Percentiles rank a stretch among this genome's conserved stretches.
Evolutionary conservation across 2,329 filamentous ascomycete genomes (phyloP).

Genomic region (Fusarium poae): DNA sequence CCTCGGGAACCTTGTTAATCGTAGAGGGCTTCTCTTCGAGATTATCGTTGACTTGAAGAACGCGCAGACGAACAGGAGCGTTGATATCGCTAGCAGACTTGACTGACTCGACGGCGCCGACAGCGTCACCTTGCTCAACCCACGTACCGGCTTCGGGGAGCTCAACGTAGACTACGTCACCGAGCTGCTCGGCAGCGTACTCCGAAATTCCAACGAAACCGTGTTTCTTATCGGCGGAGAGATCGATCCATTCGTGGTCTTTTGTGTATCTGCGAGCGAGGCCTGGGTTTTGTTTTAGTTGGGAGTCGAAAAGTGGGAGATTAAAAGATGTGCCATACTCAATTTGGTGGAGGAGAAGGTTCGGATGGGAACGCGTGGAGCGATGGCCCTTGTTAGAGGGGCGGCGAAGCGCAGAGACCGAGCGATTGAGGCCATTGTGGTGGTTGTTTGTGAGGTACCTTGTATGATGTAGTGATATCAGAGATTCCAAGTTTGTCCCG

Average conservation of each 20-base stretch:
- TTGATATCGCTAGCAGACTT: constrained; percentile 99
- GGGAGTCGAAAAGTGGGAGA: background rate
- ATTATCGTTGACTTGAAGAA: constrained; percentile 78
- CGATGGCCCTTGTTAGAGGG: constrained; percentile 58
- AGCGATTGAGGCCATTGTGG: constrained; percentile 72
- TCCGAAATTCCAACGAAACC: constrained; percentile 87
- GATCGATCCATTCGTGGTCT: constrained; percentile 98
- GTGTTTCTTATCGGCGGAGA: constrained; percentile 83
- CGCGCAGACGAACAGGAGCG: constrained; percentile 82
- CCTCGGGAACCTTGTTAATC: constrained; percentile 92
- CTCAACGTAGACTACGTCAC: constrained; percentile 98
- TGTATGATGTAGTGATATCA: constrained; percentile 36
- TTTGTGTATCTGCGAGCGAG: constrained; percentile 88
- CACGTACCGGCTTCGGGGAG: constrained; percentile 78
- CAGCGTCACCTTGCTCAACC: constrained; percentile 81
- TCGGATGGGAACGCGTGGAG: constrained; percentile 56
- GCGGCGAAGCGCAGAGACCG: constrained; percentile 66
- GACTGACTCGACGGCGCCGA: constrained; percentile 97
- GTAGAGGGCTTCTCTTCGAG: constrained; percentile 87
- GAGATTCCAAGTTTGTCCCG: constrained; percentile 38
- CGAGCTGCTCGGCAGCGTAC: constrained; percentile 92
- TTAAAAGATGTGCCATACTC: constrained; percentile 47
- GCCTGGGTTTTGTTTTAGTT: constrained; percentile 56
- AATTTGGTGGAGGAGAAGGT: constrained; percentile 57
- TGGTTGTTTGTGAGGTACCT: background rate